phyloP scores from a whole-genome alignment of 2,329 filamentous ascomycete species.

The Colletotrichum spaethianum region DNA sequence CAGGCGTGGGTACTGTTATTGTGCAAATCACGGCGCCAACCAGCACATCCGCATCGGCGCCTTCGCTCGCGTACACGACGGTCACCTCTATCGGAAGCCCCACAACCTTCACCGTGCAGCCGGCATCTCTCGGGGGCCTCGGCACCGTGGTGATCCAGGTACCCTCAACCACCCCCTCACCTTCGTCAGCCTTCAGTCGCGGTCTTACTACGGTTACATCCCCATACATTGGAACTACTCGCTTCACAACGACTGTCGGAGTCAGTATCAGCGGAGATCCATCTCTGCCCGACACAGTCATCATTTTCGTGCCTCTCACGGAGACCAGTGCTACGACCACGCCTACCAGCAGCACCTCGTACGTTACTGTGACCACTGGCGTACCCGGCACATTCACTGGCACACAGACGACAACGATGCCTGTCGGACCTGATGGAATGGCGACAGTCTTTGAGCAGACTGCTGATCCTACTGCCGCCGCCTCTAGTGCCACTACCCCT shows the following conservation, averaged over 20 bases:
- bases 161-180: background rate
- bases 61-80: slow-evolving; percentile 5
- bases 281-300: background rate
- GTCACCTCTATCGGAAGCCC: slow-evolving; percentile 13
- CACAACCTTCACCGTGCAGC: background rate
- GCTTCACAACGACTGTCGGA: background rate
- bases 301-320: slow-evolving; percentile 1
- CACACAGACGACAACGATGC: background rate
- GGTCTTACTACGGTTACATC: slow-evolving; percentile 12
- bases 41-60: background rate
- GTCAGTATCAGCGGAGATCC: background rate
- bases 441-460: background rate
- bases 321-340: background rate
- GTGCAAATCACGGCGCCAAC: background rate
- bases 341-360: background rate
- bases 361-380: slow-evolving; percentile 14
- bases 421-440: background rate
- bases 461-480: background rate
- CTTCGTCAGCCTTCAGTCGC: background rate
- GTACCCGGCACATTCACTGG: slow-evolving; percentile 5
- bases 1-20: background rate
- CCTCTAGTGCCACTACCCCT: background rate
- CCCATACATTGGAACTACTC: slow-evolving; percentile 6
- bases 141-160: background rate
- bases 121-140: background rate